Base-by-base conservation (phyloP, 768 basidiomycete genomes). In the Pleurotus citrinopileatus region DNA sequence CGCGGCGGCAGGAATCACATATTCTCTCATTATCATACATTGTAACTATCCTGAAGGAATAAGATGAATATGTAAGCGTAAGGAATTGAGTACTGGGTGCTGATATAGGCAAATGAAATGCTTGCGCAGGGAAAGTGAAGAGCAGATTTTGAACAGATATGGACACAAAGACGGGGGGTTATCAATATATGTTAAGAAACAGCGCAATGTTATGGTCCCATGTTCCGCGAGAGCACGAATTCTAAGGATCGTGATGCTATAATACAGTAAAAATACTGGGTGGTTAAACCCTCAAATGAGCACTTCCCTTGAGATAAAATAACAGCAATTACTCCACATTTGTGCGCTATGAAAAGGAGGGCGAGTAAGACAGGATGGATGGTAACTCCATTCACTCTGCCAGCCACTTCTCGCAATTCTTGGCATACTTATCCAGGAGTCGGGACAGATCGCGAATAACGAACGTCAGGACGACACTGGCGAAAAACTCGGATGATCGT, bases 321-420 rank as follows among this genome's bases (percentile, higher is more conserved):
- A 51, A 51, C 20, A 51, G 48, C 34, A 37, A 51, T 51, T 15
- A 36, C n/a, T 36, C 34, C 48, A 51, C n/a, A 34, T 27, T 47
- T 25, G 32, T 51, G 32, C 29, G 22, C 19, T 36, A 32, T 36
- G 17, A 22, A 29, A 20, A 22, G 28, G 29, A 25, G 27, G 23
- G n/a, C 15, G 29, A 17, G n/a, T 12, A 17, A 37, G 22, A 23
- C 28, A 17, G 23, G 22, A 44, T 25, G 50, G 28, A n/a, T 20
- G 13, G 42, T 22, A 26, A 20, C 6, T 13, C 29, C 38, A 22
- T 47, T 76, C 75, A 93, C 65, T 94, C 91, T 32, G 84, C 89
- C 32, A 93, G 78, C 89, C 91, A 92, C 70, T 91, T 92, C 72
- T 92, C 92, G 70, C 90, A 91, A 67, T 91, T 90, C 79, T 94